Base-by-base conservation (phyloP, 352 stramenopile species). In the Phytophthora gonapodyides region DNA sequence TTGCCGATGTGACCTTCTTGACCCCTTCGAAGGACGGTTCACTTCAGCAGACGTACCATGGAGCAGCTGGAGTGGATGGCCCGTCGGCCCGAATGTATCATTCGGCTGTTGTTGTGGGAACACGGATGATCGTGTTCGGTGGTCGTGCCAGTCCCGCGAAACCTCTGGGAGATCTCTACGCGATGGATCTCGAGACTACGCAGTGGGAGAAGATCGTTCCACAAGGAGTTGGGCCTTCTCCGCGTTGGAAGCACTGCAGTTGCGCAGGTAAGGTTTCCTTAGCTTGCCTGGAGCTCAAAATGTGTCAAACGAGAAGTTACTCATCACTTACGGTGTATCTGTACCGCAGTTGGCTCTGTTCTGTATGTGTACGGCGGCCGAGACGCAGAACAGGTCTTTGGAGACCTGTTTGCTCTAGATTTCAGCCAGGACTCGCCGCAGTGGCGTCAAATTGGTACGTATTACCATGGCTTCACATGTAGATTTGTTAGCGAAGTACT, bases 121-220 rank as follows among this genome's bases (percentile, higher is more conserved):
- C 69, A 42, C 61, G 69, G 3, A 92, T 96, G 85, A 27, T 94
- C 35, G 63, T 96, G 4, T 94, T 96, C 74, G 87, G 87, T 44
- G 87, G 87, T 35, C 87, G 87, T 15, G 77, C 75, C 15, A 86
- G 85, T 11, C 87, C 87, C 6, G 67, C 75, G 5, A 91, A 87
- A 38, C 71, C 84, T 44, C 73, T 93, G 21, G 77, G 84, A 38
- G 87, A 96, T 41, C 45, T 94, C 3, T 82, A 74, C 51, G 53
- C 67, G 12, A 76, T 93, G 31, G 61, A 92, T 36, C 46, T 91
- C 4, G 53, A 67, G 17, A 75, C 69, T 9, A 77, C 76, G 38
- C 57, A 33, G 24, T 92, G 81, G 84, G 61, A 75, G 15, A 52
- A 67, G 30, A 37, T 88, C 8, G 16, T 40, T 19, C 43, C 72